Base-by-base conservation (phyloP, 139 green algal species). In the Picochlorum sp. region DNA sequence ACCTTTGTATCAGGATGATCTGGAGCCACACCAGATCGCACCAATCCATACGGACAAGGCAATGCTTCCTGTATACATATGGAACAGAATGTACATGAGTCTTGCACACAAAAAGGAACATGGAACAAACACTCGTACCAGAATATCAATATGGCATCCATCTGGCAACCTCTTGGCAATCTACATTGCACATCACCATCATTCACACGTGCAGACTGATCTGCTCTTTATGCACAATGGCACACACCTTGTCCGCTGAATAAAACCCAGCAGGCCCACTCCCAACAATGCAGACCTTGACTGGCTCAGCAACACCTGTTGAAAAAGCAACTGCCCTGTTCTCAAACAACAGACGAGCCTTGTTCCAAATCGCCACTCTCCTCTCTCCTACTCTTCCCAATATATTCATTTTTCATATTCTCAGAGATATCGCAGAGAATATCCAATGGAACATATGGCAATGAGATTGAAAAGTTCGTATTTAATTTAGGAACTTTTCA, bases 1-100 rank as follows among this genome's bases (percentile, higher is more conserved):
- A 54, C 47, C 47, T 98, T 98, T 37, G 90, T 97, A 67, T 93
- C 85, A 50, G 82, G 80, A 63, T 98, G 93, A 69, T 98, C 93
- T 6, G 93, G 92, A 0, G 93, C 93, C n/a, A 98, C 93, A 5
- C 89, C 89, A 3, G 84, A 94, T 10, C 90, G 77, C 11, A 98
- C 92, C 7, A 99, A 80, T 6, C 93, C 93, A 81, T 94, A 99
- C 3, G 93, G 93, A 0, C 87, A 89, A 3, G 91, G 91, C 46
- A 97, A 75, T 3, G 82, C 71, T 24, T 99, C 93, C 80, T 80
- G 66, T 26, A 32, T 28, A 63, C 28, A 26, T 18, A 64, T 15
- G 11, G 56, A 46, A 28, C 4, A 24, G n/a, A 20, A 64, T 30
- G 28, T 5, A 30, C 28, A 30, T 1, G 28, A 30, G 7, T 11